phyloP scores from a whole-genome alignment of 1,139 yeast species.

The Lodderomyces margitis region DNA sequence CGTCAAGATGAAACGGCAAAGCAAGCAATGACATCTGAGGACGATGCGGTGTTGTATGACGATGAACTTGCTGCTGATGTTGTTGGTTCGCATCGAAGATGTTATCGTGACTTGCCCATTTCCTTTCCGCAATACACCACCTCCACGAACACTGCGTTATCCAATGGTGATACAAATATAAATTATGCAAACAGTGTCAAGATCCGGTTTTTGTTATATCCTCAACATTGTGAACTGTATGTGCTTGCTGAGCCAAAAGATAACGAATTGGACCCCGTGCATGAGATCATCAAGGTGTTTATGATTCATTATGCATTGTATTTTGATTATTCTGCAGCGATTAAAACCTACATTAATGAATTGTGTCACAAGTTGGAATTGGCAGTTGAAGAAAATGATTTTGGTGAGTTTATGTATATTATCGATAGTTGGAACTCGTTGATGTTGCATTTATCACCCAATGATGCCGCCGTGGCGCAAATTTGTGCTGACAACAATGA shows the following conservation, averaged over 20 bases:
- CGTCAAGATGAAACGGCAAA: conserved; percentile 10
- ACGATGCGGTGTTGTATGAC: conserved; percentile 19
- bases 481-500: conserved; percentile 19
- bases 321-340: conserved; percentile 37
- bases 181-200: conserved; percentile 35
- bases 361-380: conserved; percentile 32
- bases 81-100: conserved; percentile 27
- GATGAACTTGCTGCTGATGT: conserved; percentile 33
- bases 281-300: conserved; percentile 60
- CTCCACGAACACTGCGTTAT: conserved; percentile 15
- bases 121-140: conserved; percentile 36
- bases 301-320: conserved; percentile 44
- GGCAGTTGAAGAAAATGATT: conserved; percentile 34
- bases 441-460: conserved; percentile 39
- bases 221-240: conserved; percentile 41
- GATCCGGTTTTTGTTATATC: conserved; percentile 39
- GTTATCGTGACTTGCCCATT: conserved; percentile 34
- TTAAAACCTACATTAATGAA: conserved; percentile 33
- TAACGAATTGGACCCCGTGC: conserved; percentile 66
- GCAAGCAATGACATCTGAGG: conserved; percentile 17
- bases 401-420: conserved; percentile 32
- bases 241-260: conserved; percentile 46
- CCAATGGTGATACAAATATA: conserved; percentile 7
- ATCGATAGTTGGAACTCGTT: conserved; percentile 45
- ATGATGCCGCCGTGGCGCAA: conserved; percentile 11